These are phyloP conservation scores for Antrodiella citrinella DNA, from an alignment of 768 basidiomycete genomes.

Conservation along the genomic window DNA sequence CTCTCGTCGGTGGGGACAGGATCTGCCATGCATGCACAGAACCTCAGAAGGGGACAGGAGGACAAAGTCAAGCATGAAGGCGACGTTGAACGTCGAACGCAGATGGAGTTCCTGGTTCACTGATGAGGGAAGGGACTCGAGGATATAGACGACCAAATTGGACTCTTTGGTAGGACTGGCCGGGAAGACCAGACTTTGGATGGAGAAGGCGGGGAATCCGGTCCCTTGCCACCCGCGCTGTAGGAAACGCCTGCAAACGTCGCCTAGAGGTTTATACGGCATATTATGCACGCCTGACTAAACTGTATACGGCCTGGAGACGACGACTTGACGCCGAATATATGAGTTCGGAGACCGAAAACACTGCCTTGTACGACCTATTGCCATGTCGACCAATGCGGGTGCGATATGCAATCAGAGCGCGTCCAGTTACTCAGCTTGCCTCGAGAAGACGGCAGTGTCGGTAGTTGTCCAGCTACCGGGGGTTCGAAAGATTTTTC, in stretches of 20 bases:
- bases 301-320: not conserved
- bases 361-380: not conserved
- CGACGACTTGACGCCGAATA: not conserved
- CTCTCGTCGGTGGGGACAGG: slow-evolving; percentile 16
- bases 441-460: too few relatives aligned
- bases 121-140: not conserved
- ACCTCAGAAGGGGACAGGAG: not conserved
- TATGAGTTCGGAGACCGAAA: not conserved
- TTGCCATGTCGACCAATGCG: not conserved
- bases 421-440: too few relatives aligned
- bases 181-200: too few relatives aligned
- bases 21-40: slow-evolving; percentile 29
- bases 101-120: too few relatives aligned
- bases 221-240: not conserved
- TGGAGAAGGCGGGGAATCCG: not conserved
- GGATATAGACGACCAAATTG: not conserved
- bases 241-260: not conserved
- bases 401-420: too few relatives aligned
- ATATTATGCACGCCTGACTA: not conserved
- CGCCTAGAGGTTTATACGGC: too few relatives aligned
- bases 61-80: not conserved
- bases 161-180: not conserved
- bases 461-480: too few relatives aligned
- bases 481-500: too few relatives aligned
- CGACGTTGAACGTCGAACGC: not conserved